Conservation (phyloP, 495 filamentous ascomycete genomes). For the Penicillium lagena region DNA sequence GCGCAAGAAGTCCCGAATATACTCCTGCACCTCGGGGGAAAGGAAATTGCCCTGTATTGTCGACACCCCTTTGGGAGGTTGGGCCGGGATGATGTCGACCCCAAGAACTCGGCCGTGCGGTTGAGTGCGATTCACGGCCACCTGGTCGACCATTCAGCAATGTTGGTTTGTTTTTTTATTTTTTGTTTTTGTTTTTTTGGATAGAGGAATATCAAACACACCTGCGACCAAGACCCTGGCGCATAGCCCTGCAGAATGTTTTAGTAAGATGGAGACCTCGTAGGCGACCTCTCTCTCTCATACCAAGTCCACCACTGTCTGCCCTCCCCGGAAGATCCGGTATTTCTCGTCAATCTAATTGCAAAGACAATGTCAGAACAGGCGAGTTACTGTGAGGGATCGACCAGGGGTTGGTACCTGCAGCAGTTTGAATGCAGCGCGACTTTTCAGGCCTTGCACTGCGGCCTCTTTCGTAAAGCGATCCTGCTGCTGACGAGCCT, state of each 20-base stretch:
- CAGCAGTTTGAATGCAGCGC: slow-evolving; percentile 88
- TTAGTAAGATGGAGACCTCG: slow-evolving; percentile 3
- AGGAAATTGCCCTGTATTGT: slow-evolving; percentile 94
- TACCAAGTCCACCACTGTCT: slow-evolving; percentile 87
- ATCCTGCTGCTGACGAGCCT: slow-evolving; percentile 67
- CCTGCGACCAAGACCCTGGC: slow-evolving; percentile 91
- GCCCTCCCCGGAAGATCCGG: slow-evolving; percentile 65
- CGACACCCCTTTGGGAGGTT: slow-evolving; percentile 81
- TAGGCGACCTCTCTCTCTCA: slow-evolving; percentile 2
- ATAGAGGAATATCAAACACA: slow-evolving; percentile 19
- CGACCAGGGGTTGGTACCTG: slow-evolving; percentile 43
- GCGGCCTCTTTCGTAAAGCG: slow-evolving; percentile 62
- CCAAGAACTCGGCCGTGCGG: slow-evolving; percentile 78
- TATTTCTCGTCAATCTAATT: slow-evolving; percentile 72
- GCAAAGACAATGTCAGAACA: neutral
- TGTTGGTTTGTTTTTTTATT: no score
- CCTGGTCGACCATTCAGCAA: slow-evolving; percentile 34
- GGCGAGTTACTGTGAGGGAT: neutral
- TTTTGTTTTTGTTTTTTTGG: neutral
- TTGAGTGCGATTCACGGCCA: slow-evolving; percentile 70
- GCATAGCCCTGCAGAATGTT: slow-evolving; percentile 67
- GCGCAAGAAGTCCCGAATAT: slow-evolving; percentile 67
- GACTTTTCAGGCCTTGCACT: slow-evolving; percentile 71
- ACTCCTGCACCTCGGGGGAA: slow-evolving; percentile 56
- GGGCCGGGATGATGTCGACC: slow-evolving; percentile 87